Evolutionary conservation across 2,329 filamentous ascomycete species (phyloP), one percentile per base, ranked within the genome.

Genomic region (Aspergillus niger): DNA sequence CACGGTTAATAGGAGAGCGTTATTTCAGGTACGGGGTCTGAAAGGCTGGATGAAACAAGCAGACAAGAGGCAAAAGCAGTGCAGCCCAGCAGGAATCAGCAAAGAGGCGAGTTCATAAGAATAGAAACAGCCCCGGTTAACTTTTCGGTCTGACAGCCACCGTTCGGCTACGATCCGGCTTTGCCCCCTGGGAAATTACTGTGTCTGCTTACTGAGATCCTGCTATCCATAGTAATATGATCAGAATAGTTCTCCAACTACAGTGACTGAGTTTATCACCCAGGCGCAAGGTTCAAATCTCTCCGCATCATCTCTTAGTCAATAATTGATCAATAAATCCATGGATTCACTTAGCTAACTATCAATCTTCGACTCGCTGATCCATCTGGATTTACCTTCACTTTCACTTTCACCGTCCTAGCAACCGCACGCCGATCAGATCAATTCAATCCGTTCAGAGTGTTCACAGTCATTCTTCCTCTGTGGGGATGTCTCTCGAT

Each of bases 321-420:
- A 55, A 55, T 55, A 47, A 55, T 55, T 55, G 53, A 20, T 36
- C 53, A 55, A 55, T 55, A 55, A 39, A 55, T 17, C n/a, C 53
- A 44, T 20, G 39, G 28, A 26, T 26, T 36, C 32, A 36, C 32
- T 36, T 15, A 13, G 32, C 32, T 13, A 36, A 36, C 32, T 22
- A 44, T 22, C 26, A 28, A 44, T 22, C 26, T 17, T 44, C 4
- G 24, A 22, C 20, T 44, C 41, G 41, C 30, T 41, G 53, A 55
- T 55, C 53, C 24, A 39, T 41, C 32, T 13, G 4, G 32, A 36
- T 1, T 36, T 7, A 39, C 53, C 28, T 30, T 30, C 8, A 30
- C 28, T 30, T 36, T 47, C 53, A 20, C 30, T 24, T 13, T 8
- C 41, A 28, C 28, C 53, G 11, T 20, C 22, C 17, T 26, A 30